phyloP scores from a whole-genome alignment of 2,329 filamentous ascomycete genomes.

The Blastomyces gilchristii region DNA sequence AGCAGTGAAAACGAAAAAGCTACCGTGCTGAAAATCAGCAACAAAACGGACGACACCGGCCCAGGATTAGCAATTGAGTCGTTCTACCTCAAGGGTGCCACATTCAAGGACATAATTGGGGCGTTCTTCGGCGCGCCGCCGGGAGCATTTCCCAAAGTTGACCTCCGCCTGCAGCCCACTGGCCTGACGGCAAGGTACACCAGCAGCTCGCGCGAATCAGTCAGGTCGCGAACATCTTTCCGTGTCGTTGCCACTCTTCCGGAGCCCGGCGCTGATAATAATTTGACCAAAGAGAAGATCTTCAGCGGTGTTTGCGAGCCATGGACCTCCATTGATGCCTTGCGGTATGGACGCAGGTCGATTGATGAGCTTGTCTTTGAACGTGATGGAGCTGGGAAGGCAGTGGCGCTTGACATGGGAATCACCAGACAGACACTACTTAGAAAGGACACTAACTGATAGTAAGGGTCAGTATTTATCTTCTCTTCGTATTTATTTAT shows the following conservation, averaged over 20 bases:
- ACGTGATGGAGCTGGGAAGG: constrained; percentile 16
- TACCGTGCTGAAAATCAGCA: constrained; percentile 10
- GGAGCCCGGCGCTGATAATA: constrained; percentile 9
- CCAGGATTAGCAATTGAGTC: constrained; percentile 8
- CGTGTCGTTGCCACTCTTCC: constrained; percentile 14
- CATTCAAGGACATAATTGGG: not conserved
- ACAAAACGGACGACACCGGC: constrained; percentile 17
- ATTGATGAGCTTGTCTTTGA: constrained; percentile 22
- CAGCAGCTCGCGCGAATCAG: not conserved
- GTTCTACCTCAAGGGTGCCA: not conserved
- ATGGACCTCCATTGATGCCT: constrained; percentile 20
- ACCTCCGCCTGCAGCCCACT: not conserved
- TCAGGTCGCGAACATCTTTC: constrained; percentile 8
- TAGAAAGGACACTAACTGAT: not conserved
- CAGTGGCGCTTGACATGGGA: constrained; percentile 47
- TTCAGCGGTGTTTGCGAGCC: constrained; percentile 19
- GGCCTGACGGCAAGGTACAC: not conserved
- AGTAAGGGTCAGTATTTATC: too few species aligned
- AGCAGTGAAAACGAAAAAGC: constrained; percentile 14
- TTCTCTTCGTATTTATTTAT: not conserved
- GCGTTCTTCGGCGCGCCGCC: not conserved
- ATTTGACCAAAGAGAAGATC: constrained; percentile 9
- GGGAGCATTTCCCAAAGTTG: not conserved
- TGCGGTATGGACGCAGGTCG: constrained; percentile 15
- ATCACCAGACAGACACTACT: not conserved